Base-by-base conservation (phyloP, 805 yeast species). In the Candida schatavii region DNA sequence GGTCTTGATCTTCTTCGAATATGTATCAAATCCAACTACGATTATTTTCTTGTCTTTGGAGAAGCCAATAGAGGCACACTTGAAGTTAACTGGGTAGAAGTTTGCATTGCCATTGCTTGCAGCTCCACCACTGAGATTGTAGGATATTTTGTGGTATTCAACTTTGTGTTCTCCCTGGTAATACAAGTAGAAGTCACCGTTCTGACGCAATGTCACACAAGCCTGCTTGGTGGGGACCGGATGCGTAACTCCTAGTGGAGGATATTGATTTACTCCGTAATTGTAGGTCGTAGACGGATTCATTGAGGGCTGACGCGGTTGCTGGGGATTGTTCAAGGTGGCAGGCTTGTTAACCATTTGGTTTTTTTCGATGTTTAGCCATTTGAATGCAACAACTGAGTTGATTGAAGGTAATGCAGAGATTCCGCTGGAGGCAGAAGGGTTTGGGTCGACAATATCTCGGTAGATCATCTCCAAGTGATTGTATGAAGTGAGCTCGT, bases 301-400 rank as follows among this genome's bases (percentile, higher is more conserved):
- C 27, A 51, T 56, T 13, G 48, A 47, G 11, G 38, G 35, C 3
- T 35, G 41, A 17, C 40, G 37, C 10, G 42, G 36, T 4, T 23
- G 21, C 27, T 21, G 27, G 41, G 56, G 60, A 9, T 17, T 22
- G 3, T 52, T 58, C 44, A 68, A 59, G 2, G 66, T 57, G 0
- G 88, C 87, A 0, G 86, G 85, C n/a, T 75, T 68, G 44, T 75
- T 78, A 13, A 77, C 64, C 14, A 81, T 70, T 34, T 79, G 76
- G 1, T 83, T 78, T 49, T 88, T 87, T 38, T 85, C 88, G n/a
- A 77, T 65, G 34, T 78, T 79, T 21, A 88, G 70, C 96, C 96
- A 88, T 50, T 77, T 76, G 57, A 83, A 74, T 0, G 82, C 78
- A 11, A 77, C 68, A 17, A 58, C 49, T 10, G 40, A 36, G 35